Evolutionary conservation across 208 protist genomes (phyloP).

Genomic region (Naegleria gruberi): DNA sequence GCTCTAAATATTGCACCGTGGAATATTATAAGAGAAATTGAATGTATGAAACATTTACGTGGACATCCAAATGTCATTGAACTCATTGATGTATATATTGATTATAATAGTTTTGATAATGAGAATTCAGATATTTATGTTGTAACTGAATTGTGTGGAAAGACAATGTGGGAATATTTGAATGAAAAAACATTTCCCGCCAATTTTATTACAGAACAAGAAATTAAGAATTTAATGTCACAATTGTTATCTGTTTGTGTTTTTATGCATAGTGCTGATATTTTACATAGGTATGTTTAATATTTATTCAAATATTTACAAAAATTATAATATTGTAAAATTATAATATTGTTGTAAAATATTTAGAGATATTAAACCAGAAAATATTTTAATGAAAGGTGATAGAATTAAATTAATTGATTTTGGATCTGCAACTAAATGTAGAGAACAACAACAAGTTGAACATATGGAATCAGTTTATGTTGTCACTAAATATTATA

Average conservation of each 20-base stretch:
- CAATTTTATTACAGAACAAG: background rate
- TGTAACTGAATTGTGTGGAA: background rate
- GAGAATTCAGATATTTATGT: background rate
- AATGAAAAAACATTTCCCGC: background rate
- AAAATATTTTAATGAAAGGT: conserved; percentile 78
- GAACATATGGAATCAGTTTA: conserved; percentile 50
- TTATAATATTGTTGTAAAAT: too few species aligned
- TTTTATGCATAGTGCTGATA: background rate
- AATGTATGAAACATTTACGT: background rate
- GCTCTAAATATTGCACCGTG: background rate
- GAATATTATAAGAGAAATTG: background rate
- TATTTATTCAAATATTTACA: too few species aligned
- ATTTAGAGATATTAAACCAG: conserved; percentile 70
- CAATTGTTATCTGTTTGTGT: background rate
- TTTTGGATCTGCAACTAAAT: background rate
- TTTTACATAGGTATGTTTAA: too few species aligned
- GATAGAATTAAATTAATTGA: background rate
- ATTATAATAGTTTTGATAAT: background rate
- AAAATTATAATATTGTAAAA: too few species aligned
- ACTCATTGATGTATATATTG: background rate
- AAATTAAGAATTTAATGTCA: background rate
- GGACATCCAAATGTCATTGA: background rate
- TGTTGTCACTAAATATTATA: conserved; percentile 95
- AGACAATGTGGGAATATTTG: background rate
- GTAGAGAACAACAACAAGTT: background rate